Evolutionary conservation across 1,284 basidiomycete species (phyloP).

Genomic region (Sporisorium reilianum): DNA sequence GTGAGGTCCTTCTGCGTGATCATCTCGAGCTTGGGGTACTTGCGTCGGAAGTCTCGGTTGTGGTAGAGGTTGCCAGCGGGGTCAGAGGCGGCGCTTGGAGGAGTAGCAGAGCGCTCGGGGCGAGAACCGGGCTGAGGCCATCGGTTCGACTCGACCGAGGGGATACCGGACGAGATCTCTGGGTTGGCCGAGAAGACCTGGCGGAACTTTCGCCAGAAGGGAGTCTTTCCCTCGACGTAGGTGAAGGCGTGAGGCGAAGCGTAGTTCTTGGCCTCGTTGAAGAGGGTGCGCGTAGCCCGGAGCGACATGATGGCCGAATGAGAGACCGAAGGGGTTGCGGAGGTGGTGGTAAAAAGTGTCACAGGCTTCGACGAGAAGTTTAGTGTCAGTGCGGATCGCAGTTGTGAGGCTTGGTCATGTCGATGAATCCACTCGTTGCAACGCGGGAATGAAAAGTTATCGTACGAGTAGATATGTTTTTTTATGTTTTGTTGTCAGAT

Average conservation of each 20-base stretch:
- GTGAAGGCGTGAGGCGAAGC: slow-evolving; percentile 63
- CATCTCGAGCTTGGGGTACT: slow-evolving; percentile 81
- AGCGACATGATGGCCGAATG: slow-evolving; percentile 34
- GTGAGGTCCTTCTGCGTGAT: slow-evolving; percentile 72
- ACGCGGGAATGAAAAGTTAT: background rate
- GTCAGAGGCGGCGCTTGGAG: slow-evolving; percentile 77
- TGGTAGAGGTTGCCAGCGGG: slow-evolving; percentile 75
- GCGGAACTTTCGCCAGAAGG: slow-evolving; percentile 68
- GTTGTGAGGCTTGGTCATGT: background rate
- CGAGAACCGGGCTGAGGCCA: slow-evolving; percentile 87
- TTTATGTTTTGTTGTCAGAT: no score
- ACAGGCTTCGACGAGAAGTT: background rate
- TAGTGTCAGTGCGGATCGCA: slow-evolving; percentile 1
- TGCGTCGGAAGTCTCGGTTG: slow-evolving; percentile 91
- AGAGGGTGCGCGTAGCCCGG: slow-evolving; percentile 50
- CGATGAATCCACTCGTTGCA: background rate
- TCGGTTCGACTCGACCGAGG: slow-evolving; percentile 78
- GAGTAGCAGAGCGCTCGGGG: slow-evolving; percentile 84
- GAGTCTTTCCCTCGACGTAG: slow-evolving; percentile 65
- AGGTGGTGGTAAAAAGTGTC: background rate
- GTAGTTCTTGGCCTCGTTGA: slow-evolving; percentile 56
- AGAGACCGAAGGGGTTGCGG: background rate
- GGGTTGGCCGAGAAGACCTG: slow-evolving; percentile 76
- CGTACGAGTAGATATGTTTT: background rate
- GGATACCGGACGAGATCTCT: slow-evolving; percentile 91